Conservation (phyloP, 2,329 filamentous ascomycete genomes). For the Cephalotrichum gorgonifer region DNA sequence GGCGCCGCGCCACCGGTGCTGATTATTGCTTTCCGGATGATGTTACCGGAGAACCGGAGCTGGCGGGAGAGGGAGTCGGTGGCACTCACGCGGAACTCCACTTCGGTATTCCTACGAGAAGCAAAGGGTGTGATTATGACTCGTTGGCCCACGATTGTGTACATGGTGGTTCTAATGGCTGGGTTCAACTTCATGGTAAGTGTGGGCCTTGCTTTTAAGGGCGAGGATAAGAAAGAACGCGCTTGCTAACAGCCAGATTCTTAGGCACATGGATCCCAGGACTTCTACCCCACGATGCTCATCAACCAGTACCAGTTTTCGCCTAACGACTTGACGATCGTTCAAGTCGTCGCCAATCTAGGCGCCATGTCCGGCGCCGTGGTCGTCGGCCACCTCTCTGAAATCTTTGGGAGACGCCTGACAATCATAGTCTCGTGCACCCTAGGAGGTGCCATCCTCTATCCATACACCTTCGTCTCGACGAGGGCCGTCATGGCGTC, state of each 20-base stretch:
- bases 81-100: conserved; percentile 25
- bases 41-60: conserved; percentile 66
- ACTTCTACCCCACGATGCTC: conserved; percentile 69
- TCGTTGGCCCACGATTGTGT: conserved; percentile 72
- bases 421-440: conserved; percentile 53
- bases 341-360: conserved; percentile 70
- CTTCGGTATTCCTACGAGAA: conserved; percentile 57
- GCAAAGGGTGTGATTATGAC: conserved; percentile 67
- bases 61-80: conserved; percentile 37
- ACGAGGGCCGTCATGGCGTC: conserved; percentile 49
- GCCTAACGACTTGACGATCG: conserved; percentile 47
- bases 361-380: conserved; percentile 67
- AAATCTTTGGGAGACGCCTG: conserved; percentile 64
- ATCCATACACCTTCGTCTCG: conserved; percentile 60
- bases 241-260: too few species aligned
- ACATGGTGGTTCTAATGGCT: conserved; percentile 48
- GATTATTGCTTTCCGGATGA: conserved; percentile 69
- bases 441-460: conserved; percentile 51
- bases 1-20: conserved; percentile 69
- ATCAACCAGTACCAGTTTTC: conserved; percentile 37
- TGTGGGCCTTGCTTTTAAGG: too few species aligned
- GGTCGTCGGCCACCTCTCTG: conserved; percentile 63
- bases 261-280: conserved; percentile 72
- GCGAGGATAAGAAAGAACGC: too few species aligned
- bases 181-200: conserved; percentile 67